Conservation (phyloP, 495 filamentous ascomycete species). For the Friedmanniomyces simplex region DNA sequence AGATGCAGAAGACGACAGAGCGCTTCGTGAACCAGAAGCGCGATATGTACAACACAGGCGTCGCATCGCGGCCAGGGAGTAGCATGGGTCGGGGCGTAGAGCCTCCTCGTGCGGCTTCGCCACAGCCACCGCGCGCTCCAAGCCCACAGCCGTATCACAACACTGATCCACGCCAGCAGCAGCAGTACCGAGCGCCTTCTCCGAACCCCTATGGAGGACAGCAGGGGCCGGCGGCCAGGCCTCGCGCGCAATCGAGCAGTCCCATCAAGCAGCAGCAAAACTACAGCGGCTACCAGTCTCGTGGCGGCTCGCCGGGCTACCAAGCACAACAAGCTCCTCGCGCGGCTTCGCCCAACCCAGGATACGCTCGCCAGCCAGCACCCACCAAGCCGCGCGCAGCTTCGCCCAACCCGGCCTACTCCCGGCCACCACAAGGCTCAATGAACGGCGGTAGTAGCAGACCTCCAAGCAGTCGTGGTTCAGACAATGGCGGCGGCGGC, state of each 20-base stretch:
- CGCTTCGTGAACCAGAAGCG: conserved; percentile 76
- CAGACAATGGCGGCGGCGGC: conserved; percentile 38
- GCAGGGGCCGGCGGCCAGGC: conserved; percentile 14
- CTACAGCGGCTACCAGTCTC: conserved; percentile 46
- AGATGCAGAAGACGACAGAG: conserved; percentile 88
- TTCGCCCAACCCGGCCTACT: conserved; percentile 25
- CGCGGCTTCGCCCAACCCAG: conserved; percentile 25
- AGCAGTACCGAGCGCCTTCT: conserved; percentile 25
- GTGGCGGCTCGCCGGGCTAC: conserved; percentile 30
- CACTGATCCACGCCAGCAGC: conserved; percentile 36
- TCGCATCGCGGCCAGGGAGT: conserved; percentile 6
- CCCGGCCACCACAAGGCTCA: conserved; percentile 3
- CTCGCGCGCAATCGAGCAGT: conserved; percentile 34
- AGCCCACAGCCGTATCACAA: conserved; percentile 28
- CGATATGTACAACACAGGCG: conserved; percentile 50
- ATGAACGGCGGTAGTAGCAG: conserved; percentile 10
- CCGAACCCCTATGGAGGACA: conserved; percentile 22
- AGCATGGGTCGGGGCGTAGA: conserved; percentile 5
- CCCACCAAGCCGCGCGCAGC: conserved; percentile 17
- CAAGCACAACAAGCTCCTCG: conserved; percentile 12
- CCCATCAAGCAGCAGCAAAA: conserved; percentile 48
- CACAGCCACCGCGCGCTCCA: conserved; percentile 22
- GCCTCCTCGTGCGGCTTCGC: conserved; percentile 15
- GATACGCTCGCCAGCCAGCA: conserved; percentile 7
- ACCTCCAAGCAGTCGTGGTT: conserved; percentile 14